A percentile compares a stretch with the other conserved stretches of the same genome.
phyloP scores from a whole-genome alignment of 176 grass and related monocot genomes.

The Oryza coarctata region DNA sequence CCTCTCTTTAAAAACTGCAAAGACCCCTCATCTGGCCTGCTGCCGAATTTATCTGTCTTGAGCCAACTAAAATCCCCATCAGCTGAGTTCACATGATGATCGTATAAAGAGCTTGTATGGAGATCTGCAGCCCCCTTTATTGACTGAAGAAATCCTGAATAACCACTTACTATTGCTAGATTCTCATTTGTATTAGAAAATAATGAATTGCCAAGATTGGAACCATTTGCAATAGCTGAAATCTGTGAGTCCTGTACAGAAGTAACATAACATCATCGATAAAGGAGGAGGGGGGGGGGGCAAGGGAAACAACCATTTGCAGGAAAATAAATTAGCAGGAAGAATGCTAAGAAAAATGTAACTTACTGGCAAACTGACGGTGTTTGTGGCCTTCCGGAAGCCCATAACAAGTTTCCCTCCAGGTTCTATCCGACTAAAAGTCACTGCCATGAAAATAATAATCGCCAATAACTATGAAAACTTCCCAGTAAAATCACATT shows the following conservation, averaged over 20 bases:
- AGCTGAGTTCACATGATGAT: constrained; percentile 62
- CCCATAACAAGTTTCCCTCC: constrained; percentile 99
- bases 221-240: constrained; percentile 93
- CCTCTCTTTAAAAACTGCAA: constrained; percentile 72
- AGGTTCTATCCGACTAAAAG: constrained; percentile 98
- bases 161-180: constrained; percentile 73
- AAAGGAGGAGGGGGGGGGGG: neutral
- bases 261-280: constrained; percentile 33
- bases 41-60: constrained; percentile 64
- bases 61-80: constrained; percentile 69
- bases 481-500: constrained; percentile 13
- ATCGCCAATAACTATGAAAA: constrained; percentile 21
- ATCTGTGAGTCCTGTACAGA: constrained; percentile 88
- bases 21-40: constrained; percentile 59
- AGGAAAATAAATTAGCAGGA: constrained; percentile 6
- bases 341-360: constrained; percentile 16
- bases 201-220: constrained; percentile 68
- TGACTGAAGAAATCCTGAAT: constrained; percentile 79
- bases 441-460: constrained; percentile 58
- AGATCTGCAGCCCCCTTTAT: constrained; percentile 65
- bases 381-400: constrained; percentile 96
- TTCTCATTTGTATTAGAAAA: constrained; percentile 69
- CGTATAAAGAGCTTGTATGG: constrained; percentile 56
- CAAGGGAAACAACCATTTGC: constrained; percentile 27
- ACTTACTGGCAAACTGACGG: constrained; percentile 75